Percentiles rank a stretch among this genome's conserved stretches.
Evolutionary conservation across 2,329 filamentous ascomycete genomes (phyloP).

Genomic region (Talaromyces sp.): DNA sequence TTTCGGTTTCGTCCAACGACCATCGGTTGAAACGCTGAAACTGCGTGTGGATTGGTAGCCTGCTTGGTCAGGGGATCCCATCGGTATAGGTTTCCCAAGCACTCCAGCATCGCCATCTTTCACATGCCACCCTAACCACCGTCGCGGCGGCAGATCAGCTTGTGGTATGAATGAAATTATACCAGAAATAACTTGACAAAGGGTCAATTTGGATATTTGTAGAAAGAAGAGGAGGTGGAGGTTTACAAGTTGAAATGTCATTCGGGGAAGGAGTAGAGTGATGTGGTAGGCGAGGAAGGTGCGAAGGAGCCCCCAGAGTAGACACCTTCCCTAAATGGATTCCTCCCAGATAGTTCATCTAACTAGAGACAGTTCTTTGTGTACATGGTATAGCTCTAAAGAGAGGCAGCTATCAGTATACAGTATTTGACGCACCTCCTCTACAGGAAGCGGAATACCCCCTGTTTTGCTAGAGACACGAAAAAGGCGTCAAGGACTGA

Average conservation of each 20-base stretch:
- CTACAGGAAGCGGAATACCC: neutral
- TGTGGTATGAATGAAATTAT: neutral
- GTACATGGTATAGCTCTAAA: neutral
- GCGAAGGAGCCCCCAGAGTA: neutral
- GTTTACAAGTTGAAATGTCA: neutral
- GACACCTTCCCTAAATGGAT: neutral
- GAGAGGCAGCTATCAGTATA: neutral
- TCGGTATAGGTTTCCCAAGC: slow-evolving; percentile 22
- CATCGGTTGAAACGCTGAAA: slow-evolving; percentile 31
- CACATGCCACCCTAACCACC: neutral
- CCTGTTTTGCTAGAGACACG: neutral
- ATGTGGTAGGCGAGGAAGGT: neutral
- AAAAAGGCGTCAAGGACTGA: no score
- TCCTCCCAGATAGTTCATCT: neutral
- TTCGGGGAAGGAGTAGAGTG: neutral
- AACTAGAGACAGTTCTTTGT: no score
- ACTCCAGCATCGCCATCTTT: neutral
- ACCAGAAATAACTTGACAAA: neutral
- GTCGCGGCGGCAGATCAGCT: no score
- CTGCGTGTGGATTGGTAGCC: slow-evolving; percentile 15
- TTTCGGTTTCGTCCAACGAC: slow-evolving; percentile 32
- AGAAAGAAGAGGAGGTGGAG: neutral
- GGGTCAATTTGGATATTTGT: neutral
- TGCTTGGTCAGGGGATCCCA: slow-evolving; percentile 20
- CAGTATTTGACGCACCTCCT: neutral